phyloP scores from a whole-genome alignment of 2,329 filamentous ascomycete genomes.

The Trichoderma sp. region DNA sequence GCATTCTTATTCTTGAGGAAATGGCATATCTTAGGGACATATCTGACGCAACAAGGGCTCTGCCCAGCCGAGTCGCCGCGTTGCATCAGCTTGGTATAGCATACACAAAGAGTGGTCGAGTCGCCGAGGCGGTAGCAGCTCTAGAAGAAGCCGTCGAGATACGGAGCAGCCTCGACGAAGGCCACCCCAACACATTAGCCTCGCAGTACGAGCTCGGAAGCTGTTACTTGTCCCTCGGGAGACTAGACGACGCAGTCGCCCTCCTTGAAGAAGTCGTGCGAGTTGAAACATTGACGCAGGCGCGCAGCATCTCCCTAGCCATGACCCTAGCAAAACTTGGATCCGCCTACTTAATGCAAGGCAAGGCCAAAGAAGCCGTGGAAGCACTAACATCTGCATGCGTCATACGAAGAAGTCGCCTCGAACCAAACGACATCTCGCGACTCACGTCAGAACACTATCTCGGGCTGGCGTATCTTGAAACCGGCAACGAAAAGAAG shows the following conservation, averaged over 20 bases:
- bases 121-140: neutral
- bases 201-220: conserved; percentile 16
- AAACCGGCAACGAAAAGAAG: neutral
- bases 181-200: neutral
- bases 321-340: neutral
- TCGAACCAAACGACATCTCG: neutral
- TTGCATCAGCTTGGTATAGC: neutral
- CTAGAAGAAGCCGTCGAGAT: neutral
- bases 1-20: neutral
- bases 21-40: neutral
- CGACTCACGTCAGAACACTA: conserved; percentile 6
- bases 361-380: neutral
- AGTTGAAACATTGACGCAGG: neutral
- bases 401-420: neutral
- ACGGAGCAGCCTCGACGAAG: neutral
- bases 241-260: neutral
- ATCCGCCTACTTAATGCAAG: neutral
- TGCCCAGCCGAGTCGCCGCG: neutral
- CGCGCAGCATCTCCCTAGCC: neutral
- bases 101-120: neutral
- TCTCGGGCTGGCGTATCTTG: neutral
- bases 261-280: neutral
- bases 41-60: neutral
- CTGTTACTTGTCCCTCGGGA: neutral
- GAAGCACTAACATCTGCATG: neutral